Evolutionary conservation across 2,329 filamentous ascomycete species (phyloP), one percentile per base, ranked within the genome.

Genomic region (Ceratocystis destructans): DNA sequence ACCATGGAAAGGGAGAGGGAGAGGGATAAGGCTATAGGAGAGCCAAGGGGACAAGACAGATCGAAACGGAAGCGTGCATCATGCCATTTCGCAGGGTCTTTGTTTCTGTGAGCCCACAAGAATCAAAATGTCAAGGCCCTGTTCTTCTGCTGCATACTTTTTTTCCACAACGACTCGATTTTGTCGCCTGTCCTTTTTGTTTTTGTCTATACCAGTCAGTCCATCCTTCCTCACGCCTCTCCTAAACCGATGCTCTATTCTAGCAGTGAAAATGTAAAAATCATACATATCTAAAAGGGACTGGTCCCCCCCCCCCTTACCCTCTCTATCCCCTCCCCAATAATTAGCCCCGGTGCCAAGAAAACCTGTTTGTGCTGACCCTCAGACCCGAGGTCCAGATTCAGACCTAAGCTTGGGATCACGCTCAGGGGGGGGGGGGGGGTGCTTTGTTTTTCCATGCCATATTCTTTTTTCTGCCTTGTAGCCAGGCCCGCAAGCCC

Each of bases 311-410:
- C 20, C 46, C 7, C 44, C 44, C 44, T 53, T 22, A 22, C 6
- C 20, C 46, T 8, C 22, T 22, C 15, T 50, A n/a, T 50, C 15
- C 46, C 46, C n/a, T 50, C 17, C 8, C 46, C 17, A 8, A 28
- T 57, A 17, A 10, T n/a, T 25, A 17, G 25, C 53, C 53, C 28
- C 12, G 15, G 17, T 33, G 53, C 53, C 53, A 59, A 59, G 53
- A 59, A 59, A 59, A 59, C 53, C 53, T 59, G 53, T 59, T 59
- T 59, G 53, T 10, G 48, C 17, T 53, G 48, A 10, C 10, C 28
- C 46, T 50, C n/a, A 22, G 46, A 59, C 53, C n/a, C 53, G 17
- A 25, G 20, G 20, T 22, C 20, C 12, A 55, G 50, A 55, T 5
- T 17, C 48, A 53, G 48, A 53, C 20, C 20, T 20, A 28, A 25